Base-by-base conservation (phyloP, 192 early-diverging fungal species). In the Coemansia sp. region DNA sequence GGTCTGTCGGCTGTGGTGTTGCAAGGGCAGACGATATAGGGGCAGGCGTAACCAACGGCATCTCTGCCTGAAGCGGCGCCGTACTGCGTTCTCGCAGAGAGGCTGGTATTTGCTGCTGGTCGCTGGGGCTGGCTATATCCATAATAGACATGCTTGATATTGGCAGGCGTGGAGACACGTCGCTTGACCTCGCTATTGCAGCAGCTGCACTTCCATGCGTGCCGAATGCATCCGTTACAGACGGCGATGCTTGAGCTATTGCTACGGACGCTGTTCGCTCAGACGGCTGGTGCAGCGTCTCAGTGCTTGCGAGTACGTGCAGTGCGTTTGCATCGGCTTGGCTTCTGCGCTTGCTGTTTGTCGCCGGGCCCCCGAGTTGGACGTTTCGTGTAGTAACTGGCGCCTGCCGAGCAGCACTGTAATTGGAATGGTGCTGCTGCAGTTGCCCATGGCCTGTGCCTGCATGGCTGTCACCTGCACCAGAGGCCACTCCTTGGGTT, bases 251-350 rank as follows among this genome's bases (percentile, higher is more conserved):
- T 44, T 39, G 53, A 24, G 5, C 21, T 53, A 53, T 26, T 52
- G 49, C 23, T 59, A 62, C 53, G n/a, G n/a, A n/a, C 21, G 62
- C 60, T 64, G 68, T 55, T 53, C 38, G 5, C 10, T 39, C 38
- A 39, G 21, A 3, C 4, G 23, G 52, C 6, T 53, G 48, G 48
- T 49, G 15, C 48, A 49, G 4, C 48, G 15, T 5, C 48, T 49
- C 52, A 53, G 58, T 16, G 38, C 21, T 38, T 60, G 58, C 35
- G 18, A 60, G 16, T 30, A 53, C 23, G 7, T 24, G 52, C 52
- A 24, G 26, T 26, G 52, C 23, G 23, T 7, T 53, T 10, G 52
- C 6, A 53, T 53, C 21, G 6, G 6, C 21, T 10, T 53, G 52
- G 49, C 49, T 23, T 24, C 52, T 59, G 21, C 52, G 46, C 2